Conservation (phyloP, 306 rosid species). For the Corylus heterophylla region DNA sequence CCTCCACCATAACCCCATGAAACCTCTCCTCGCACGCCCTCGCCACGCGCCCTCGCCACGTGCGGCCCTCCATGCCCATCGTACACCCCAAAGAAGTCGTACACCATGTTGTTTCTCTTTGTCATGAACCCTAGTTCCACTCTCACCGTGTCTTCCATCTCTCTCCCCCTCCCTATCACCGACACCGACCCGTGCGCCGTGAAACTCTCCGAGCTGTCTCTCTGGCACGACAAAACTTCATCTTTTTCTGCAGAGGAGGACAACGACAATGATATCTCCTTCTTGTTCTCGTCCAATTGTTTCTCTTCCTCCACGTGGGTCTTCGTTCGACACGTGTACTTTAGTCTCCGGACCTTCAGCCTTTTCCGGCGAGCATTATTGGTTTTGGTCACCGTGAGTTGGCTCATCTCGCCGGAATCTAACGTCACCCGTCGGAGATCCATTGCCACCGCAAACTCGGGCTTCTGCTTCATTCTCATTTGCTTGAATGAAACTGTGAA, state of each 20-base stretch:
- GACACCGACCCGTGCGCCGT: constrained; percentile 56
- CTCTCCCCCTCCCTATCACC: constrained; percentile 71
- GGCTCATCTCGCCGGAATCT: constrained; percentile 20
- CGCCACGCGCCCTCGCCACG: no score
- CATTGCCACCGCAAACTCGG: constrained; percentile 6
- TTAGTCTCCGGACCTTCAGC: constrained; percentile 42
- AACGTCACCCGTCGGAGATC: constrained; percentile 6
- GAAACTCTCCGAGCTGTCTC: background rate
- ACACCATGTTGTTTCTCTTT: constrained; percentile 23
- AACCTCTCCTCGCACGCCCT: constrained; percentile 57
- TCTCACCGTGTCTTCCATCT: constrained; percentile 88
- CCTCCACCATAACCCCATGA: constrained; percentile 64
- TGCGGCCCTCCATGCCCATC: constrained; percentile 87
- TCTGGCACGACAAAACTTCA: background rate
- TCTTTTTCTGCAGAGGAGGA: constrained; percentile 7
- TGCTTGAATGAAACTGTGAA: constrained; percentile 15
- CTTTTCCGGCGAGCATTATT: constrained; percentile 38
- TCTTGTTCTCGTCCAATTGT: background rate
- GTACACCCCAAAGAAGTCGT: constrained; percentile 70
- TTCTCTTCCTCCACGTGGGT: constrained; percentile 7
- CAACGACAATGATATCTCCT: constrained; percentile 40
- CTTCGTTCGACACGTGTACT: constrained; percentile 47
- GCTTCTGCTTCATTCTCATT: constrained; percentile 16
- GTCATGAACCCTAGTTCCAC: constrained; percentile 51
- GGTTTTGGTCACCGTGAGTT: background rate